A percentile compares a stretch with the other conserved stretches of the same genome.
Conservation (phyloP, 1,139 yeast genomes). For the Yueomyces sp. region DNA sequence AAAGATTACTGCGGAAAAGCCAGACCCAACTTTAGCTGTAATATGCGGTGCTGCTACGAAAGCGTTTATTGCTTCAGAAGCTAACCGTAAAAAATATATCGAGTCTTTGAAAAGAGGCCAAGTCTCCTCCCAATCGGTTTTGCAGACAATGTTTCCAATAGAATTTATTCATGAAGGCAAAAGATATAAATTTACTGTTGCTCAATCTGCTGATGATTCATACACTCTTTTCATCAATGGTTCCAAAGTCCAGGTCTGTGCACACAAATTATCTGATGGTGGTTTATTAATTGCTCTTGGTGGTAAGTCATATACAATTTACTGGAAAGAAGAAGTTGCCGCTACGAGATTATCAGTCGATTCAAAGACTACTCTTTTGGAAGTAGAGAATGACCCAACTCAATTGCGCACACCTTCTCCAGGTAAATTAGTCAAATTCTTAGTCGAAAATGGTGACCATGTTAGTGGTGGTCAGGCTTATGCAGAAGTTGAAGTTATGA, state of each 20-base stretch:
- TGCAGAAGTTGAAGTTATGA: slow-evolving; percentile 99
- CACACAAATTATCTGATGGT: slow-evolving; percentile 81
- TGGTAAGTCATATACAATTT: slow-evolving; percentile 88
- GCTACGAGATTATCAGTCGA: slow-evolving; percentile 95
- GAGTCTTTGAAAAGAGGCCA: slow-evolving; percentile 85
- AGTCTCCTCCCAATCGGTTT: slow-evolving; percentile 68
- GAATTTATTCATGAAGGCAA: slow-evolving; percentile 93
- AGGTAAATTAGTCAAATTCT: slow-evolving; percentile 87
- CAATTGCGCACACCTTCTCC: slow-evolving; percentile 98
- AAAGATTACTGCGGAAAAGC: slow-evolving; percentile 92
- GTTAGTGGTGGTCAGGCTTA: slow-evolving; percentile 83
- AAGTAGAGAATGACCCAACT: slow-evolving; percentile 94
- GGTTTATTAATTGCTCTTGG: slow-evolving; percentile 79
- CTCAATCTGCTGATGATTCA: slow-evolving; percentile 74
- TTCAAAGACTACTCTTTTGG: slow-evolving; percentile 85
- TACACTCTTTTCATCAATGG: slow-evolving; percentile 91
- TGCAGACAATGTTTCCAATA: slow-evolving; percentile 80
- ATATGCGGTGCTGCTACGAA: slow-evolving; percentile 95
- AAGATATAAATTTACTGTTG: slow-evolving; percentile 89
- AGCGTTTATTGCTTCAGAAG: slow-evolving; percentile 74
- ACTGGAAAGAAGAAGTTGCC: slow-evolving; percentile 95
- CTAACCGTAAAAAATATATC: slow-evolving; percentile 55
- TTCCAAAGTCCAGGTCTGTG: slow-evolving; percentile 78
- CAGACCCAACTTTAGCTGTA: slow-evolving; percentile 81
- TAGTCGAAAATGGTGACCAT: slow-evolving; percentile 94